Evolutionary conservation across 805 yeast species (phyloP), one percentile per base, ranked within the genome.

Genomic region (Grigorovia transvaalensis): DNA sequence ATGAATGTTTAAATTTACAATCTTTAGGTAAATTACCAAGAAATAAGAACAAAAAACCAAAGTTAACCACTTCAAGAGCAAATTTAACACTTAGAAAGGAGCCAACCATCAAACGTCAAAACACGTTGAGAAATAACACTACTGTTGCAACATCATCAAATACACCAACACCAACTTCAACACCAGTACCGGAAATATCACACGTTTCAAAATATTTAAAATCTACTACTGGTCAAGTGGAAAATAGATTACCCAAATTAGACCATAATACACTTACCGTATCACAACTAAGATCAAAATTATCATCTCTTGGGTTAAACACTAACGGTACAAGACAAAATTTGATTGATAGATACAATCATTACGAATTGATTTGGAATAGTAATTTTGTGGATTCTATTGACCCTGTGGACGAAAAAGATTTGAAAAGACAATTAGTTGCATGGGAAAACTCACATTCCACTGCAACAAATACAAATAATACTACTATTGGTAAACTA

Each of bases 321-420:
- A 72, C 80, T 0, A 65, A 63, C 9, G 98, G 97, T 0, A 67
- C 83, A 1, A 72, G 87, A 54, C 68, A 68, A 15, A 82, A 79
- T 56, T 60, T 89, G 58, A 90, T 86, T 54, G 68, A 76, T 18
- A 69, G 98, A 44, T 85, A 85, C 62, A 82, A 80, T 55, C 91
- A 89, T 57, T 90, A 81, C 70, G 80, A 84, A 51, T 79, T 82
- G 35, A 62, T 88, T 11, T 85, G 83, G 81, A 90, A 90, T 62
- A 82, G 96, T 12, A 88, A 88, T 60, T 75, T 63, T 47, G 56
- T 82, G 45, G 96, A 88, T 61, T 77, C 89, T 6, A 70, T 77
- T 40, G 74, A 72, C 33, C 96, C 96, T 0, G 78, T 77, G 4
- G 67, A 78, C 27, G 81, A 80, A 20, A 68, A 71, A 42, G 76